A percentile compares a stretch with the other conserved stretches of the same genome.
phyloP scores from a whole-genome alignment of 441 rosid genomes.

The Codiaeum variegatum region DNA sequence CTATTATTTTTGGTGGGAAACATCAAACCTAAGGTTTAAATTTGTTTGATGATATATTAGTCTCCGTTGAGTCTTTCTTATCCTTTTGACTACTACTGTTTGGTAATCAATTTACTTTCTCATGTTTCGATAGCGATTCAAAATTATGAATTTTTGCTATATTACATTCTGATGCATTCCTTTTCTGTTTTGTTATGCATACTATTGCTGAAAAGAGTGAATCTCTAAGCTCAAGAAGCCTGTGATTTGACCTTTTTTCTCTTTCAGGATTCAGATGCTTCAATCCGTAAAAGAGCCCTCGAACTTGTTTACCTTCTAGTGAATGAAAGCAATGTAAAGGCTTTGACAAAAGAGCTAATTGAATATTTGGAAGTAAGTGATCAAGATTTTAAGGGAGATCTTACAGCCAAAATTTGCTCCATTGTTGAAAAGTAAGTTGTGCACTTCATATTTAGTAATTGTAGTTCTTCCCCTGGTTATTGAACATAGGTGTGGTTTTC shows the following conservation, averaged over 20 bases:
- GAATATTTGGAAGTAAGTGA: constrained; percentile 96
- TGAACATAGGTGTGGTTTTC: constrained; percentile 18
- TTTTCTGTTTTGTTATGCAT: not conserved
- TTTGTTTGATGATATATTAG: not conserved
- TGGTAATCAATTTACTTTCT: not conserved
- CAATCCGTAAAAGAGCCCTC: constrained; percentile 95
- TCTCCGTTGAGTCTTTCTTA: not conserved
- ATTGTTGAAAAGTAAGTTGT: constrained; percentile 88
- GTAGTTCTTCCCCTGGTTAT: not conserved
- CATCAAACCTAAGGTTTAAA: not conserved
- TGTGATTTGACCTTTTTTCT: constrained; percentile 30
- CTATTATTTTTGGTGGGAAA: not conserved
- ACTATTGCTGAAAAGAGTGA: not conserved
- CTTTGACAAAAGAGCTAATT: constrained; percentile 81
- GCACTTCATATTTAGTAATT: constrained; percentile 18
- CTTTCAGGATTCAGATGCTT: constrained; percentile 96
- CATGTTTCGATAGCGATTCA: not conserved
- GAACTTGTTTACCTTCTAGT: constrained; percentile 85
- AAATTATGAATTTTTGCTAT: not conserved
- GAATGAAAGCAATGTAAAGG: constrained; percentile 88
- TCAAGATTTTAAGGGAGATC: constrained; percentile 93
- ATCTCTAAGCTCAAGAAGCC: constrained; percentile 16
- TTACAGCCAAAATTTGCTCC: constrained; percentile 94
- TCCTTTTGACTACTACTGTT: not conserved
- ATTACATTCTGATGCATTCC: not conserved